Evolutionary conservation across 2,329 filamentous ascomycete species (phyloP).

Genomic region (Trichoderma pleuroti): DNA sequence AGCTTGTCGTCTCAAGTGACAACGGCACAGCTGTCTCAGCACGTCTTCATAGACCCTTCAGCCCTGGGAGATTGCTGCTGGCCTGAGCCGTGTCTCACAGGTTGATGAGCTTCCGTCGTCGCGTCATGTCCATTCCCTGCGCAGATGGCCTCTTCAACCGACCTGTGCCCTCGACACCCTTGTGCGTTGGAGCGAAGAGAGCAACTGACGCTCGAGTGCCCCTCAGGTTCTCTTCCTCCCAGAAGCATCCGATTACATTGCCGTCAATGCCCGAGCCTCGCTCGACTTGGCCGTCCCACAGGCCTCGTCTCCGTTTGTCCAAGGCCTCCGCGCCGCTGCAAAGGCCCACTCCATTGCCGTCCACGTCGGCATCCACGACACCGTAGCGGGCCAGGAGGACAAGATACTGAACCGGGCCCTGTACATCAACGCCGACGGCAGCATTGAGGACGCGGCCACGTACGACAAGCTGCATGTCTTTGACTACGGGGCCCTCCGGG

Average conservation of each 20-base stretch:
- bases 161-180: too few species aligned
- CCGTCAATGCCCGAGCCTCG: conserved; percentile 62
- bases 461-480: conserved; percentile 95
- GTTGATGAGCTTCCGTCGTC: neutral
- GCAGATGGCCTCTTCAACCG: neutral
- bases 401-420: conserved; percentile 51
- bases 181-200: neutral
- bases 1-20: neutral
- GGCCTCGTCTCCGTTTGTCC: conserved; percentile 66
- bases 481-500: conserved; percentile 57
- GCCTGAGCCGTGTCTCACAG: neutral
- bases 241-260: conserved; percentile 89
- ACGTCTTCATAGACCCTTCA: neutral
- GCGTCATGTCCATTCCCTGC: neutral
- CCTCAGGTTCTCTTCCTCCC: conserved; percentile 77
- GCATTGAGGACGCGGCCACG: conserved; percentile 38
- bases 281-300: conserved; percentile 67
- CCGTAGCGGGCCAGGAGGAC: conserved; percentile 29
- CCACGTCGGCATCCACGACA: conserved; percentile 85
- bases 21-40: neutral
- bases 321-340: conserved; percentile 68
- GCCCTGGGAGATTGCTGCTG: neutral
- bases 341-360: conserved; percentile 62
- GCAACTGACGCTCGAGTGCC: conserved; percentile 13
- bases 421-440: conserved; percentile 47